These are phyloP conservation scores for Didymosphaeria variabile DNA, from an alignment of 2,329 filamentous ascomycete species.

Conservation along the genomic window DNA sequence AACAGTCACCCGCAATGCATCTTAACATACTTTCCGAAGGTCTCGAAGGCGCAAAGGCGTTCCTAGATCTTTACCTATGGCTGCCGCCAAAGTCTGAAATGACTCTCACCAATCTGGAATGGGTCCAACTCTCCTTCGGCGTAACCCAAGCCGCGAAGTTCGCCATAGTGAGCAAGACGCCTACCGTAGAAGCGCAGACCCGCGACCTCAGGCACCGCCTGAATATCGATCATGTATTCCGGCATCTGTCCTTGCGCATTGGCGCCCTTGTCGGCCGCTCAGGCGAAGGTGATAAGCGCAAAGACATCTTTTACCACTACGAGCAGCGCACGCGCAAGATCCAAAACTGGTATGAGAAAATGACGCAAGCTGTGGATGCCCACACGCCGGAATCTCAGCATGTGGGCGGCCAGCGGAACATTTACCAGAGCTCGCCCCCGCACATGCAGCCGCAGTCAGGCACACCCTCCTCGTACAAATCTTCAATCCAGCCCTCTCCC, in stretches of 20 bases:
- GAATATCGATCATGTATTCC: constrained; percentile 40
- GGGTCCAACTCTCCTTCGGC: constrained; percentile 52
- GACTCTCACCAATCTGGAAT: constrained; percentile 51
- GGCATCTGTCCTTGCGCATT: constrained; percentile 35
- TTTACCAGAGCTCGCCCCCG: constrained; percentile 9
- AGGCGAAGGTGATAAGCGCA: constrained; percentile 30
- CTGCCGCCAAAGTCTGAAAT: constrained; percentile 48
- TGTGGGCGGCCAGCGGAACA: not conserved
- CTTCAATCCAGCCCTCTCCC: constrained; percentile 7
- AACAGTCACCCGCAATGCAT: constrained; percentile 37
- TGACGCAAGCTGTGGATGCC: constrained; percentile 28
- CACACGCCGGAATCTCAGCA: not conserved
- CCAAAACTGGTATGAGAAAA: constrained; percentile 41
- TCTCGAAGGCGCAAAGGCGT: constrained; percentile 38
- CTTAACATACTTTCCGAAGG: constrained; percentile 34
- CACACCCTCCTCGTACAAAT: constrained; percentile 11
- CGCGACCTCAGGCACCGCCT: constrained; percentile 36
- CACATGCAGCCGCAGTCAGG: constrained; percentile 7
- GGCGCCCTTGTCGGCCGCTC: constrained; percentile 36
- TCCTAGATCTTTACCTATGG: constrained; percentile 46
- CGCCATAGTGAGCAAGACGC: constrained; percentile 37
- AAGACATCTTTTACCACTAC: constrained; percentile 40
- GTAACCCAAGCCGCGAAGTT: constrained; percentile 43
- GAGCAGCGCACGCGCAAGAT: constrained; percentile 39
- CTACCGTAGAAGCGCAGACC: constrained; percentile 34